phyloP scores from a whole-genome alignment of 129 eudicot genomes.

The carrot (Daucus carota) region DNA sequence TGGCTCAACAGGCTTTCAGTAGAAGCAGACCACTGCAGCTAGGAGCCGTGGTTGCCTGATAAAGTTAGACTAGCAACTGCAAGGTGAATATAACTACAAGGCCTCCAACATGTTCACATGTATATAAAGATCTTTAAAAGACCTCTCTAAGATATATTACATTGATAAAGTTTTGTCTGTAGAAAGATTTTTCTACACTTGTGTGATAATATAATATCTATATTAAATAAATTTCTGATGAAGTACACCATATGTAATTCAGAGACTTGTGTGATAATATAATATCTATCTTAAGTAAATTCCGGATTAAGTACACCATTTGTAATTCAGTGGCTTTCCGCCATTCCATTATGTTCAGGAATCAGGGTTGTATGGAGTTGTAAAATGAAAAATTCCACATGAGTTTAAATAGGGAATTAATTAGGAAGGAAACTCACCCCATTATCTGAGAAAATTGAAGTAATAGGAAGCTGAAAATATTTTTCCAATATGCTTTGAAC shows the following conservation, averaged over 20 bases:
- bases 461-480: no score
- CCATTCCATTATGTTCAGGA: no score
- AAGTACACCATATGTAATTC: no score
- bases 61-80: not conserved
- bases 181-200: not conserved
- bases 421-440: no score
- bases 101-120: not conserved
- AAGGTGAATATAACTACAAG: not conserved
- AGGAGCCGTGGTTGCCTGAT: not conserved
- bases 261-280: not conserved
- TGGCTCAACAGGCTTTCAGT: not conserved
- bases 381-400: no score
- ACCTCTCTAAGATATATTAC: not conserved
- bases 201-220: not conserved
- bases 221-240: not conserved
- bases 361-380: no score
- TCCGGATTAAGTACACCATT: no score
- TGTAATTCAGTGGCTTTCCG: no score
- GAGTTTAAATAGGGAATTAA: no score
- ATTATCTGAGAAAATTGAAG: no score
- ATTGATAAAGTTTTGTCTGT: not conserved
- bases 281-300: not conserved
- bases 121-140: not conserved
- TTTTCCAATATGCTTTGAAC: no score
- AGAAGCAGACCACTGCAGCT: not conserved